Evolutionary conservation across 441 rosid species (phyloP).

Genomic region (Arabidopsis hybrid): DNA sequence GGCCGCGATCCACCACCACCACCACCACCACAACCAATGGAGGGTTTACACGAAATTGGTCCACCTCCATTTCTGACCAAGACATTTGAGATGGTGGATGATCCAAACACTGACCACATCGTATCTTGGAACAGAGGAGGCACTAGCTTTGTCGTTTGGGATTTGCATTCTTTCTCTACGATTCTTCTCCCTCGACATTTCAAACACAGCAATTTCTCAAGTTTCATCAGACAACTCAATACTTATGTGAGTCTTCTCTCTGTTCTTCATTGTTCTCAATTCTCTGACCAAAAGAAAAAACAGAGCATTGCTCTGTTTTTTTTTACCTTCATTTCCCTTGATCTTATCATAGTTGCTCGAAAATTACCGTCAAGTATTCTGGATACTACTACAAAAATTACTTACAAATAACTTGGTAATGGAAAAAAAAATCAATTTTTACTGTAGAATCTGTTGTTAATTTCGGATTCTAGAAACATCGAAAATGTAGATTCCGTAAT

Average conservation of each 20-base stretch:
- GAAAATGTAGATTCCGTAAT: constrained; percentile 26
- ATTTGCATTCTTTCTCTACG: constrained; percentile 61
- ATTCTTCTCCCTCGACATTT: constrained; percentile 64
- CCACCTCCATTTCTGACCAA: constrained; percentile 85
- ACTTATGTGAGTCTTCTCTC: constrained; percentile 61
- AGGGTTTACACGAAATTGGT: constrained; percentile 78
- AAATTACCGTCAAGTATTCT: constrained; percentile 1
- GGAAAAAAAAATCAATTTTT: background rate
- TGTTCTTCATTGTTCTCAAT: background rate
- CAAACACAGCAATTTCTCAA: constrained; percentile 80
- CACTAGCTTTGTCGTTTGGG: constrained; percentile 69
- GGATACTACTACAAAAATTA: constrained; percentile 19
- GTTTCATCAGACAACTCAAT: constrained; percentile 80
- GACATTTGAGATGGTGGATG: constrained; percentile 71
- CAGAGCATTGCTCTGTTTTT: constrained; percentile 25
- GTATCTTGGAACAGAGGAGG: constrained; percentile 74
- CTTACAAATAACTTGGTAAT: constrained; percentile 30
- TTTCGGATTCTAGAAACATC: constrained; percentile 40
- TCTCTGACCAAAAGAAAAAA: background rate
- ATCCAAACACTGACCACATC: constrained; percentile 54
- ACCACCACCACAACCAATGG: constrained; percentile 53
- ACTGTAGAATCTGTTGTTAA: background rate
- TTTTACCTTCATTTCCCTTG: background rate
- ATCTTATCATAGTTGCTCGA: constrained; percentile 29
- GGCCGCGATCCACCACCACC: too few relatives aligned